Percentiles rank a stretch among this genome's conserved stretches.
phyloP scores from a whole-genome alignment of 805 yeast genomes.

The Dipodascus albidus region DNA sequence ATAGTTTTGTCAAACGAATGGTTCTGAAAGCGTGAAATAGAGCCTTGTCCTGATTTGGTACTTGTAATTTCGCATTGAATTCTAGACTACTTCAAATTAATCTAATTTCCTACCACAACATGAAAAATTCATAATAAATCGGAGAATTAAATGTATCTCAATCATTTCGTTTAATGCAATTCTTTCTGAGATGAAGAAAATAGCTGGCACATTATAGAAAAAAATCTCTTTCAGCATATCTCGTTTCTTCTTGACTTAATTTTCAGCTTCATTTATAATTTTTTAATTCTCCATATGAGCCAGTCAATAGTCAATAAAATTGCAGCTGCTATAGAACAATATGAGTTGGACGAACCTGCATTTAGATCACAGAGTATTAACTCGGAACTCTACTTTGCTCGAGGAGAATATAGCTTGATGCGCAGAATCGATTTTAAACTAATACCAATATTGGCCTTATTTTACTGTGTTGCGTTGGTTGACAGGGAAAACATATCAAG shows the following conservation, averaged over 20 bases:
- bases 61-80: neutral
- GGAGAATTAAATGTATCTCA: too few species aligned
- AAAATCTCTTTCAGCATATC: too few species aligned
- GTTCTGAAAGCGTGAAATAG: neutral
- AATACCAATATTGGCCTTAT: constrained; percentile 32
- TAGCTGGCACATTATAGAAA: too few species aligned
- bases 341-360: neutral
- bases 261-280: too few species aligned
- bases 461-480: constrained; percentile 35
- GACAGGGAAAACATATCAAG: constrained; percentile 37
- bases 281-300: neutral
- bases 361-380: neutral
- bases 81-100: neutral
- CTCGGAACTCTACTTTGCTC: neutral
- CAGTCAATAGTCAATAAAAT: neutral
- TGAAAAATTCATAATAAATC: too few species aligned
- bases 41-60: neutral
- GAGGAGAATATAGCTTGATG: constrained; percentile 6
- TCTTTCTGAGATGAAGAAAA: too few species aligned
- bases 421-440: constrained; percentile 34
- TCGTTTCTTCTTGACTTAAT: too few species aligned
- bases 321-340: neutral
- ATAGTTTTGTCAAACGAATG: neutral
- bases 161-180: neutral
- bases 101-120: too few species aligned